These are phyloP conservation scores for Boletus reticuloceps DNA, from an alignment of 768 basidiomycete species.

Conservation along the genomic window DNA sequence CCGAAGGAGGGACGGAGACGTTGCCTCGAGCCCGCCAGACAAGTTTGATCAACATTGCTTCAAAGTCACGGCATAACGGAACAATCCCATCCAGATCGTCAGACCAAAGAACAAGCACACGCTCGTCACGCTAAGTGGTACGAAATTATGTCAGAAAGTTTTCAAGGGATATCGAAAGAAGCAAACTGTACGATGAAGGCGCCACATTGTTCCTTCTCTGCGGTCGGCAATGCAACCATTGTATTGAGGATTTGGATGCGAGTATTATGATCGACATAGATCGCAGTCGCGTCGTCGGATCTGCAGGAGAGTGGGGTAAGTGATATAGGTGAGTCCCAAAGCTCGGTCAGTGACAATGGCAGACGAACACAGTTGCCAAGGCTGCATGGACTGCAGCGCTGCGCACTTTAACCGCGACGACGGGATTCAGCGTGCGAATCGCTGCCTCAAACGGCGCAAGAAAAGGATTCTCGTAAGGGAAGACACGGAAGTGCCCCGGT, in stretches of 20 bases:
- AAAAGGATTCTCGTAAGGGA: constrained; percentile 82
- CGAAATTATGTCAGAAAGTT: neutral
- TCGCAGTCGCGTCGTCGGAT: constrained; percentile 53
- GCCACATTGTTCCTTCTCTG: constrained; percentile 89
- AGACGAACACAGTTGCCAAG: constrained; percentile 60
- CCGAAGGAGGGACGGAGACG: constrained; percentile 33
- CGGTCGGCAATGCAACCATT: constrained; percentile 62
- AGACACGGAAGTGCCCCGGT: constrained; percentile 69
- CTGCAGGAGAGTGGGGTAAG: constrained; percentile 31
- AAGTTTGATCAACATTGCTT: constrained; percentile 74
- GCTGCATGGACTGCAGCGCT: constrained; percentile 81
- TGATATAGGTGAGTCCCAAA: constrained; percentile 1
- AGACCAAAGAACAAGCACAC: constrained; percentile 81
- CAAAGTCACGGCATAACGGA: constrained; percentile 68
- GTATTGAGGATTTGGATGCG: constrained; percentile 84
- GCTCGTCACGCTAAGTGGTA: constrained; percentile 67
- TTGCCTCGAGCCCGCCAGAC: constrained; percentile 61
- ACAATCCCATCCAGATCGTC: constrained; percentile 81
- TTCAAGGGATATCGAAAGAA: constrained; percentile 8
- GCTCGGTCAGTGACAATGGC: neutral
- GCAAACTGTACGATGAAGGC: constrained; percentile 67
- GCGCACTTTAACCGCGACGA: constrained; percentile 79
- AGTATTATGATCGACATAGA: constrained; percentile 75
- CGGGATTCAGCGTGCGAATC: constrained; percentile 70
- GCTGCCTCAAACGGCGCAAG: constrained; percentile 83